phyloP scores from a whole-genome alignment of 495 filamentous ascomycete genomes.

The Rusavskia elegans region DNA sequence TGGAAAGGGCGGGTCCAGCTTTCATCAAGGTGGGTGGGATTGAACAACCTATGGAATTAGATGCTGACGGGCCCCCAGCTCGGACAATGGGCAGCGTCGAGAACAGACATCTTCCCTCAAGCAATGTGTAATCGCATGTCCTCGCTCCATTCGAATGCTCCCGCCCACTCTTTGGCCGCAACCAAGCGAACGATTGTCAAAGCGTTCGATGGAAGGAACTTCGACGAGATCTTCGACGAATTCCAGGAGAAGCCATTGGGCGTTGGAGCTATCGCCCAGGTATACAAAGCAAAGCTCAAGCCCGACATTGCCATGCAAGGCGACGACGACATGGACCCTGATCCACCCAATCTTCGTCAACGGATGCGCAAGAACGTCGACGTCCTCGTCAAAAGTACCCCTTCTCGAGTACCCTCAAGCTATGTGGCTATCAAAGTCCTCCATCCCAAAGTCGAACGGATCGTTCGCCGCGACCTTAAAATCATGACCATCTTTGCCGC shows the following conservation, averaged over 20 bases:
- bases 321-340: constrained; percentile 34
- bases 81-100: constrained; percentile 96
- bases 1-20: constrained; percentile 90
- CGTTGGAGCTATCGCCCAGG: constrained; percentile 93
- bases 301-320: constrained; percentile 51
- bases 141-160: constrained; percentile 83
- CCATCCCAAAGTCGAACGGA: constrained; percentile 79
- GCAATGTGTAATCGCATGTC: constrained; percentile 91
- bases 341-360: constrained; percentile 38
- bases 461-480: constrained; percentile 70
- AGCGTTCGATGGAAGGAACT: constrained; percentile 65
- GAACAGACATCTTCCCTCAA: constrained; percentile 92
- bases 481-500: constrained; percentile 93
- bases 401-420: constrained; percentile 70
- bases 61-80: constrained; percentile 36
- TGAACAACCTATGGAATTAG: background rate
- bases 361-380: constrained; percentile 71
- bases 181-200: constrained; percentile 65
- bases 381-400: constrained; percentile 67
- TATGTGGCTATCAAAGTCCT: constrained; percentile 96
- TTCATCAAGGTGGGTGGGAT: constrained; percentile 72
- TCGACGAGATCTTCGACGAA: constrained; percentile 92
- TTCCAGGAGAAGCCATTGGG: constrained; percentile 84
- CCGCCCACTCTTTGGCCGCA: constrained; percentile 67
- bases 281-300: constrained; percentile 90